Percentiles rank a stretch among this genome's conserved stretches.
Conservation (phyloP, 306 rosid species). For the Crotalaria pallida region DNA sequence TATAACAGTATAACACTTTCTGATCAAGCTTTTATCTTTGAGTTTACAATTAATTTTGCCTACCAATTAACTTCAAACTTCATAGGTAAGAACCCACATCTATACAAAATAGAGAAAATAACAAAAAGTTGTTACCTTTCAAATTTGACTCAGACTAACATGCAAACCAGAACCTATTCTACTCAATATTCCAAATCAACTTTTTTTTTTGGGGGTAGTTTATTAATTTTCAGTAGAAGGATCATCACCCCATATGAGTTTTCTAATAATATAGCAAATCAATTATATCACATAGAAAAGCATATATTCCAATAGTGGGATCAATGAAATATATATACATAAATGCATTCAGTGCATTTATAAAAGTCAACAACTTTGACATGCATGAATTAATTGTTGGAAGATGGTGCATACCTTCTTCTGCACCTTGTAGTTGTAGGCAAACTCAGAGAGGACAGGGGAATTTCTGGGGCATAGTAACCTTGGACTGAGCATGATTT, state of each 20-base stretch:
- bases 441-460: background rate
- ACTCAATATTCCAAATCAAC: background rate
- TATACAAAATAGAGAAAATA: background rate
- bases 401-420: background rate
- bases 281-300: background rate
- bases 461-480: background rate
- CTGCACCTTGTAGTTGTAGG: constrained; percentile 10
- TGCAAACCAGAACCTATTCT: background rate
- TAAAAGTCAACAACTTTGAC: background rate
- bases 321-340: background rate
- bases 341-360: background rate
- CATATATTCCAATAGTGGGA: background rate
- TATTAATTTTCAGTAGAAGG: too few relatives aligned
- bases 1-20: background rate
- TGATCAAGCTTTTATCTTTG: background rate
- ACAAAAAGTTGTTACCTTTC: background rate
- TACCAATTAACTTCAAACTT: background rate
- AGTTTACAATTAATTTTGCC: background rate
- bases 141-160: background rate
- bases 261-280: background rate
- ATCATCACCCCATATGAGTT: background rate
- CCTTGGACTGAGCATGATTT: background rate
- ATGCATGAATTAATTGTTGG: background rate
- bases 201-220: background rate
- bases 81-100: background rate